Percentiles rank a stretch among this genome's conserved stretches.
Evolutionary conservation across 768 basidiomycete species (phyloP).

Genomic region (Leccinum truebloodii): DNA sequence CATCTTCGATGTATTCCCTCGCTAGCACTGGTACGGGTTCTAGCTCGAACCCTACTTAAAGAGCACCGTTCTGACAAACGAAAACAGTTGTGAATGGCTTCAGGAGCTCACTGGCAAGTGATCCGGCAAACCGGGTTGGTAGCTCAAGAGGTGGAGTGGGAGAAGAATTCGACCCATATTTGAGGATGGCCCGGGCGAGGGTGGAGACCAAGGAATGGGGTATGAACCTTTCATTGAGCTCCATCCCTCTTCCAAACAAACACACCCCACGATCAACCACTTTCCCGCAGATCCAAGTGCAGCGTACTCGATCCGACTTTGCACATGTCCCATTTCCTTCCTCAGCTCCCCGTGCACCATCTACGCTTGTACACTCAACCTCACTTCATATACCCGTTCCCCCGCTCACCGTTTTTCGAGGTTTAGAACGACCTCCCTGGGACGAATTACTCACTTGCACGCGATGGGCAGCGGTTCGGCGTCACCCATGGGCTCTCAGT

Average conservation of each 20-base stretch:
- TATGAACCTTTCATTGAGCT: conserved; percentile 26
- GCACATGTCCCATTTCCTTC: conserved; percentile 12
- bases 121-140: conserved; percentile 9
- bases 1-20: conserved; percentile 17
- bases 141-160: conserved; percentile 3
- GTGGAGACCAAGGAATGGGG: conserved; percentile 9
- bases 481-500: conserved; percentile 55
- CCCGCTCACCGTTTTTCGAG: conserved; percentile 27
- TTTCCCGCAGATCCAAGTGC: conserved; percentile 29
- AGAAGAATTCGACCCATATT: conserved; percentile 28
- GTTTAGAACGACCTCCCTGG: conserved; percentile 32
- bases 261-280: conserved; percentile 14
- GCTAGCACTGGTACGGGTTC: background rate
- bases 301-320: conserved; percentile 22
- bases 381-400: conserved; percentile 23
- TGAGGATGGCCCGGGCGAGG: conserved; percentile 13
- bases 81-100: conserved; percentile 25
- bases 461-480: conserved; percentile 20
- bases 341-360: conserved; percentile 14
- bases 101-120: conserved; percentile 21
- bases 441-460: conserved; percentile 27
- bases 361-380: conserved; percentile 27
- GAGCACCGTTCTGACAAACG: conserved; percentile 21
- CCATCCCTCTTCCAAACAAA: conserved; percentile 21
- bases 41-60: conserved; percentile 19